These are phyloP conservation scores for Sporothrix pallida DNA, from an alignment of 2,329 filamentous ascomycete species.

Conservation along the genomic window DNA sequence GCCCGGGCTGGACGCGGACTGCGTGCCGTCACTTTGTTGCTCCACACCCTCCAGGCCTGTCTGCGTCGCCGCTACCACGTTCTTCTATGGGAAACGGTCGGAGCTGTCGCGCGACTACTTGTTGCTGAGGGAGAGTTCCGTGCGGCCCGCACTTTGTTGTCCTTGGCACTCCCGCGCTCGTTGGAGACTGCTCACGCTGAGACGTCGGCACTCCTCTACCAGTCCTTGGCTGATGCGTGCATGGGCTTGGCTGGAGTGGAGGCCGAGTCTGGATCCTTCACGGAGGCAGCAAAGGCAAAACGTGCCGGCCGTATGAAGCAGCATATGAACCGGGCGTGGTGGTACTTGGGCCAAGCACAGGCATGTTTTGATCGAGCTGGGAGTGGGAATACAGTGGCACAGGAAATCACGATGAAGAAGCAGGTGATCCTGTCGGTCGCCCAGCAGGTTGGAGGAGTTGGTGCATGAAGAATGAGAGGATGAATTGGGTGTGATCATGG, in stretches of 20 bases:
- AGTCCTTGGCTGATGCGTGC: slow-evolving; percentile 73
- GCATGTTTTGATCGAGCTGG: slow-evolving; percentile 29
- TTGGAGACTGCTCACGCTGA: slow-evolving; percentile 71
- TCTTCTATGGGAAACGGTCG: slow-evolving; percentile 74
- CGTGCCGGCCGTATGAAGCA: slow-evolving; percentile 18
- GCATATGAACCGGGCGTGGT: slow-evolving; percentile 34
- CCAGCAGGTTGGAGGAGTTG: not conserved
- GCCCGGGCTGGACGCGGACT: slow-evolving; percentile 71
- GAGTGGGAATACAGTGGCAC: not conserved
- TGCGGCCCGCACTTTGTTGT: slow-evolving; percentile 67
- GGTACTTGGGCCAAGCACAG: slow-evolving; percentile 34
- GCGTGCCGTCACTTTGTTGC: slow-evolving; percentile 75
- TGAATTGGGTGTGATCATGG: not conserved
- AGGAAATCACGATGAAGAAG: slow-evolving; percentile 32
- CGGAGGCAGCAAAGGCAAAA: not conserved
- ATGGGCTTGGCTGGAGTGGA: slow-evolving; percentile 72
- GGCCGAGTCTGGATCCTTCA: not conserved
- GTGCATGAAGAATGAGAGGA: not conserved
- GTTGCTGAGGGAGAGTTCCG: slow-evolving; percentile 73
- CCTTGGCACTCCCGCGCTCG: slow-evolving; percentile 74
- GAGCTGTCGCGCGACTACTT: slow-evolving; percentile 70
- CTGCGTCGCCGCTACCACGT: slow-evolving; percentile 72
- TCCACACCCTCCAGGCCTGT: slow-evolving; percentile 76
- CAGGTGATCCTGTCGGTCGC: slow-evolving; percentile 28
- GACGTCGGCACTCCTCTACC: slow-evolving; percentile 70